Conservation (phyloP, 2,329 filamentous ascomycete species). For the Aspergillus fumigatus region DNA sequence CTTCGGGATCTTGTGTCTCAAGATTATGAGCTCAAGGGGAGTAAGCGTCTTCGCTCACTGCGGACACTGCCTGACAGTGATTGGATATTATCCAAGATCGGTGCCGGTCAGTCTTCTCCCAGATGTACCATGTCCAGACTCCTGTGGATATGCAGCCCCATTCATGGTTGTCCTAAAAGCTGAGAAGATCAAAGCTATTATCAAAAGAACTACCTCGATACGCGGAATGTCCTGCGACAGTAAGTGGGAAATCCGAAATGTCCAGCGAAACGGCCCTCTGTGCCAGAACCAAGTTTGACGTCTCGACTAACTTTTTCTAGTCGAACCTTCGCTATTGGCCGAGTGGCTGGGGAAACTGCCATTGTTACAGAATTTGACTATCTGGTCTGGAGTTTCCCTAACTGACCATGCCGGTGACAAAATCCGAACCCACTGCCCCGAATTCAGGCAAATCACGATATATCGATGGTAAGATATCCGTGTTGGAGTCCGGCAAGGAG, state of each 20-base stretch:
- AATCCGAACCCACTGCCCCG: constrained; percentile 55
- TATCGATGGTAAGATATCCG: constrained; percentile 43
- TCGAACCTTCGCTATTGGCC: constrained; percentile 50
- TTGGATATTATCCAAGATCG: constrained; percentile 45
- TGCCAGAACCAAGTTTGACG: background rate
- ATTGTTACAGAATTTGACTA: constrained; percentile 54
- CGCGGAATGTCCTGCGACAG: constrained; percentile 55
- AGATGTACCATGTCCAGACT: background rate
- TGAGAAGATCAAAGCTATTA: constrained; percentile 35
- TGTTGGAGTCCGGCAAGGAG: constrained; percentile 7
- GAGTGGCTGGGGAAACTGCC: constrained; percentile 57
- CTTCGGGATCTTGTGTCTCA: constrained; percentile 26
- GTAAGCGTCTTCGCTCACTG: constrained; percentile 20
- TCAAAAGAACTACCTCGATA: constrained; percentile 49
- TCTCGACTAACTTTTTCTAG: constrained; percentile 23
- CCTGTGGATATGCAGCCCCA: background rate
- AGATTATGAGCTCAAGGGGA: constrained; percentile 15
- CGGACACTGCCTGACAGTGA: constrained; percentile 21
- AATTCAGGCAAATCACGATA: constrained; percentile 58
- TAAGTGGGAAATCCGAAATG: constrained; percentile 20
- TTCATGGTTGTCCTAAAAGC: background rate
- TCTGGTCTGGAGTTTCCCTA: constrained; percentile 59
- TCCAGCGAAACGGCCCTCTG: background rate
- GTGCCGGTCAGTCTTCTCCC: constrained; percentile 37
- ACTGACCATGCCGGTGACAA: constrained; percentile 50